phyloP scores from a whole-genome alignment of 2,329 filamentous ascomycete genomes.

The Paradendryphiella salina region DNA sequence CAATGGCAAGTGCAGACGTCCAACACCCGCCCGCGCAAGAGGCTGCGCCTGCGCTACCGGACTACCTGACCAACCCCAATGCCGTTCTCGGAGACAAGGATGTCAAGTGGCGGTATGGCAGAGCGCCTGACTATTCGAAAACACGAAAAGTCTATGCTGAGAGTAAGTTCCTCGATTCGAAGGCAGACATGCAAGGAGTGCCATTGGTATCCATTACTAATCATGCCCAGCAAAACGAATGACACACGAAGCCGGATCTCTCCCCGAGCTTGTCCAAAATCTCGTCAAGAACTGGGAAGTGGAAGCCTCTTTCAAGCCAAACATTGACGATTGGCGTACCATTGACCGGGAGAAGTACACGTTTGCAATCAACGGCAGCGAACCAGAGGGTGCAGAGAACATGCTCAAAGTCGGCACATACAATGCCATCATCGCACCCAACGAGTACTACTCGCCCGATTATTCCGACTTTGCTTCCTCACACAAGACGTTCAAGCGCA shows the following conservation, averaged over 20 bases:
- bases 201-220: constrained; percentile 3
- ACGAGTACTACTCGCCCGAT: constrained; percentile 65
- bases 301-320: constrained; percentile 68
- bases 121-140: constrained; percentile 65
- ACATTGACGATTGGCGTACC: constrained; percentile 66
- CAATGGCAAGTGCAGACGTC: constrained; percentile 38
- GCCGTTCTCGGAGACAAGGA: constrained; percentile 59
- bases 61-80: constrained; percentile 63
- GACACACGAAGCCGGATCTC: constrained; percentile 59
- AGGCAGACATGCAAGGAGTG: neutral
- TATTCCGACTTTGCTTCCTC: constrained; percentile 65
- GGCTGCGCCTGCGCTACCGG: constrained; percentile 52
- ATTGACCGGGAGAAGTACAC: constrained; percentile 63
- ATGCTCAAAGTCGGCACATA: constrained; percentile 71
- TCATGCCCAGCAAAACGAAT: constrained; percentile 57
- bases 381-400: constrained; percentile 60
- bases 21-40: constrained; percentile 33
- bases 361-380: constrained; percentile 66
- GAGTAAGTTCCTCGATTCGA: constrained; percentile 50
- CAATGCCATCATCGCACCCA: constrained; percentile 67
- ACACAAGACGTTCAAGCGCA: constrained; percentile 72
- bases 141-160: constrained; percentile 63
- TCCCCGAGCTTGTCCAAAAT: constrained; percentile 66
- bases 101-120: constrained; percentile 63
- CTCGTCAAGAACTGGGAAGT: constrained; percentile 75